Evolutionary conservation across 2,329 filamentous ascomycete species (phyloP), one percentile per base, ranked within the genome.

Genomic region (Fonsecaea nubica): DNA sequence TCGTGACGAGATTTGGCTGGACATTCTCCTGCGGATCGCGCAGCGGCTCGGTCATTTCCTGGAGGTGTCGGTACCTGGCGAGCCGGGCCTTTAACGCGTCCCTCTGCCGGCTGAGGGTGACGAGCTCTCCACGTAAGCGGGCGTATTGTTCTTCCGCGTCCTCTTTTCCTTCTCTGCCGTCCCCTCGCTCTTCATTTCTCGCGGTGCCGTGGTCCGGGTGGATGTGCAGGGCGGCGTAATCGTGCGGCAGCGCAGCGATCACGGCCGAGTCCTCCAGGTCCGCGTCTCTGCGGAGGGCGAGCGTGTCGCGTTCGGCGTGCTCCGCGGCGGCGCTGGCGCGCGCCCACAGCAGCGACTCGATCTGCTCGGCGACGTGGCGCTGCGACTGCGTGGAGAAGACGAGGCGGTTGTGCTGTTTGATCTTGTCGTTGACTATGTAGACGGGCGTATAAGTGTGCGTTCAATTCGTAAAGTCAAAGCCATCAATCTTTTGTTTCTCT

Each of bases 311-410:
- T 2, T 68, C 69, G 7, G 62, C 65, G n/a, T 25, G 33, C 13
- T 65, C 56, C 32, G 45, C n/a, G 18, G 77, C 78, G 25, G 77
- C 77, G 13, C 76, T 79, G 36, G 82, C 80, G 0, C 80, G 76
- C n/a, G 81, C 78, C 84, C 84, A 86, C 72, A 86, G 86, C 32
- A 86, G 74, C 30, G 77, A 79, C 71, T 85, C 81, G 68, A 87
- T 85, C 72, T 86, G 84, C 67, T 84, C 81, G 21, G 84, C 83
- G 59, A 86, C 79, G 76, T 86, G 83, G 58, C 85, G 82, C 60
- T 83, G 82, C 45, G 85, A 84, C 71, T 86, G 82, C 0, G 80
- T 80, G 54, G 82, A 82, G 76, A 85, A 86, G 48, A 84, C 81
- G 63, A 81, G 76, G 56, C 83, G 83, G 68, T 81, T 82, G 74